Percentiles rank a stretch among this genome's conserved stretches.
These are phyloP conservation scores for Karstenula rhodostoma DNA, from an alignment of 2,329 filamentous ascomycete species.

Conservation along the genomic window DNA sequence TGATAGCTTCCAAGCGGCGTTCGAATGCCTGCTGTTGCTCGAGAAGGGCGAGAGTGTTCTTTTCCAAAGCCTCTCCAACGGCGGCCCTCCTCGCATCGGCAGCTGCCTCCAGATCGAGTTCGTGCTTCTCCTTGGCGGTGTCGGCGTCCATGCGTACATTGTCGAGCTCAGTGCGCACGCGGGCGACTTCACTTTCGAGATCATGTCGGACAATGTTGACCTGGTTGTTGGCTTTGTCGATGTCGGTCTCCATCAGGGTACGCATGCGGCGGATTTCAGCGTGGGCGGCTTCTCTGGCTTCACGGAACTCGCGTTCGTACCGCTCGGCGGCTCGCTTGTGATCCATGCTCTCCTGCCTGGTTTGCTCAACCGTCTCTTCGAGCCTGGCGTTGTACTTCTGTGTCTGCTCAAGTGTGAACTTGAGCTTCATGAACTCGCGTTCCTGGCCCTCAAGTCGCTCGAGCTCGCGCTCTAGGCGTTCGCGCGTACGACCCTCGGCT, in stretches of 20 bases:
- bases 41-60: slow-evolving; percentile 62
- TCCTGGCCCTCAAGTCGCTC: slow-evolving; percentile 64
- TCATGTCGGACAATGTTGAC: slow-evolving; percentile 84
- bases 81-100: slow-evolving; percentile 72
- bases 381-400: slow-evolving; percentile 70
- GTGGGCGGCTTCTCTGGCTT: slow-evolving; percentile 80
- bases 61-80: slow-evolving; percentile 62
- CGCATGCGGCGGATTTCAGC: slow-evolving; percentile 83
- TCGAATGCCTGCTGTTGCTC: slow-evolving; percentile 58
- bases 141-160: slow-evolving; percentile 80
- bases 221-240: slow-evolving; percentile 84
- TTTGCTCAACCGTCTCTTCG: slow-evolving; percentile 61
- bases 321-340: slow-evolving; percentile 73
- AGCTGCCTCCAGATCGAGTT: slow-evolving; percentile 84
- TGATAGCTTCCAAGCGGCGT: slow-evolving; percentile 54
- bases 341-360: slow-evolving; percentile 73
- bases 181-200: slow-evolving; percentile 79
- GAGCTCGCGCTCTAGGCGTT: slow-evolving; percentile 57
- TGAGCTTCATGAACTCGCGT: slow-evolving; percentile 78
- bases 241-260: slow-evolving; percentile 78
- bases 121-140: slow-evolving; percentile 79
- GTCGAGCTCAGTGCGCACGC: slow-evolving; percentile 78
- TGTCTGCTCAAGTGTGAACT: slow-evolving; percentile 73
- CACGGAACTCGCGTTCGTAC: slow-evolving; percentile 82
- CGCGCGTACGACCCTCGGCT: slow-evolving; percentile 53